Base-by-base conservation (phyloP, 768 basidiomycete species). In the Ephemerocybe angulata region DNA sequence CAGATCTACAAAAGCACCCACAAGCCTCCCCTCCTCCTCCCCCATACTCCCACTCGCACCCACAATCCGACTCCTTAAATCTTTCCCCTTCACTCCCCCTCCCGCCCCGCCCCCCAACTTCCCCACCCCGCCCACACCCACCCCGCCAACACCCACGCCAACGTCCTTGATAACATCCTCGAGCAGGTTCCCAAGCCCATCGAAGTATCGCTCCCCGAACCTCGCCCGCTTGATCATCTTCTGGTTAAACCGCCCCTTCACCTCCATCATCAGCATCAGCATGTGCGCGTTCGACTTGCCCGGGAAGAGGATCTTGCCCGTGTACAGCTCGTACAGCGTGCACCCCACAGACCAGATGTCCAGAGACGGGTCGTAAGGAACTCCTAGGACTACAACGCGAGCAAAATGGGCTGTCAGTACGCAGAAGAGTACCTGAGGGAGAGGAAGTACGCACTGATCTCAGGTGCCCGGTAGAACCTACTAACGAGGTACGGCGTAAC, bases 301-400 rank as follows among this genome's bases (percentile, higher is more conserved):
- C 0, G 97, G 97, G 70, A 98, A 93, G 37, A 99, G 84, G 53
- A 98, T 98, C 76, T 97, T 98, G 68, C 93, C 93, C 1, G 93
- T 94, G 72, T 93, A 96, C 15, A 95, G 75, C 65, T 95, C 93
- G 65, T 92, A 96, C n/a, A 99, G 76, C 6, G 97, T 98, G 71
- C 96, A 98, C 2, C 94, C 97, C 55, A 96, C 86, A 8, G 94
- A 96, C 97, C 97, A 98, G 28, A 97, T 81, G 65, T 98, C 96
- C 25, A 99, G 80, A 0, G 94, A 81, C 6, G 89, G 85, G 72
- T 98, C 97, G 63, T 98, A 98, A 0, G 96, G 94, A 28, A 90
- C 82, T 29, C 97, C 97, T 53, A 99, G 85, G 65, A 98, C 95
- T 98, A 62, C 24, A 54, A n/a, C n/a, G n/a, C 52, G 15, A 13